Conservation (phyloP, 352 stramenopile genomes). For the Phytopythium chamaehyphon region DNA sequence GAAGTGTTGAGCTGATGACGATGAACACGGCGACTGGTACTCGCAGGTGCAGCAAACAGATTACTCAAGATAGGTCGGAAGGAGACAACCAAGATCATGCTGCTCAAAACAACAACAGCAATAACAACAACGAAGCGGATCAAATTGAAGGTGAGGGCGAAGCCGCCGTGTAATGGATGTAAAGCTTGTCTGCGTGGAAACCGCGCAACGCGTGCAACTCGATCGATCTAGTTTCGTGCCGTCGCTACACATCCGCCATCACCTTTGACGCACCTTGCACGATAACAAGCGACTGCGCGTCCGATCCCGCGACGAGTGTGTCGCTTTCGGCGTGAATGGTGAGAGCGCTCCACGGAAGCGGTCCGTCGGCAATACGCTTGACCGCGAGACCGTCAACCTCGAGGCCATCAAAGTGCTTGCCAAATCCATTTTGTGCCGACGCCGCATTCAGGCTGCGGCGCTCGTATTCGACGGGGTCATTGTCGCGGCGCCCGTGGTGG, state of each 20-base stretch:
- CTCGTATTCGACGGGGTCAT: slow-evolving; percentile 63
- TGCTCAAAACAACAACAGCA: not conserved
- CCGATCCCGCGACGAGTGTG: slow-evolving; percentile 66
- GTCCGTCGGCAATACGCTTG: slow-evolving; percentile 27
- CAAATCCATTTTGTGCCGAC: slow-evolving; percentile 10
- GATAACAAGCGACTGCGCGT: slow-evolving; percentile 70
- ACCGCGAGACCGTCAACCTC: slow-evolving; percentile 22
- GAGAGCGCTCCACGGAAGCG: slow-evolving; percentile 62
- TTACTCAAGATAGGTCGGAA: not conserved
- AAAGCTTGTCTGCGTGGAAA: not conserved
- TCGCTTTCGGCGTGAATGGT: slow-evolving; percentile 71
- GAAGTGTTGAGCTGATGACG: no score
- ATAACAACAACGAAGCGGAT: not conserved
- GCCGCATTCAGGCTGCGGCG: not conserved
- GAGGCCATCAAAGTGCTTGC: slow-evolving; percentile 10
- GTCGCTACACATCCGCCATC: slow-evolving; percentile 11
- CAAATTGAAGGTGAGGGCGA: not conserved
- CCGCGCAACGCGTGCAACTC: not conserved
- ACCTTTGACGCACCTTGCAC: slow-evolving; percentile 56
- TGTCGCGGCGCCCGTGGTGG: slow-evolving; percentile 38
- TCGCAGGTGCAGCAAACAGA: not conserved
- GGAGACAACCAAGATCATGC: not conserved
- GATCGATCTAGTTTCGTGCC: not conserved
- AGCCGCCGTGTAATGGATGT: not conserved
- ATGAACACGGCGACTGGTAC: no score